These are phyloP conservation scores for Inosperma sp. DNA, from an alignment of 768 basidiomycete genomes.

Conservation along the genomic window DNA sequence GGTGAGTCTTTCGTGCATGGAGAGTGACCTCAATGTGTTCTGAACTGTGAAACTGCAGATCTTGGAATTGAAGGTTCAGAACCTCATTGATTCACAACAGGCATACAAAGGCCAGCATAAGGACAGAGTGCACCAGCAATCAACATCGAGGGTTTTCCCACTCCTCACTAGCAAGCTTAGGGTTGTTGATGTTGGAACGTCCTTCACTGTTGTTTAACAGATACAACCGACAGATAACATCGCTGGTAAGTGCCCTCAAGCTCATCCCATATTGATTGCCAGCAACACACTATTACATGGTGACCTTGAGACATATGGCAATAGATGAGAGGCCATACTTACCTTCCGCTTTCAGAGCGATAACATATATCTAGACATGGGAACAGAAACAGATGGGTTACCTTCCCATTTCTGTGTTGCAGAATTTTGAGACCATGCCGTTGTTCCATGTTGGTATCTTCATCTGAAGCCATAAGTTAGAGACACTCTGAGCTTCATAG, in stretches of 20 bases:
- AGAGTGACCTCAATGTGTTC: slow-evolving; percentile 3
- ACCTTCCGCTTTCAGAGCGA: slow-evolving; percentile 3
- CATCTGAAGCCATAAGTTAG: slow-evolving; percentile 2
- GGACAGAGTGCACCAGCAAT: neutral
- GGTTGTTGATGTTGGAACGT: neutral
- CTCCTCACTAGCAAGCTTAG: neutral
- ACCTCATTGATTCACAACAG: slow-evolving; percentile 9
- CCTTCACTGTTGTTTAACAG: slow-evolving; percentile 4
- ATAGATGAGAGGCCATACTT: neutral
- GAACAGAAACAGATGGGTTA: slow-evolving; percentile 7
- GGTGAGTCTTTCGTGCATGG: slow-evolving; percentile 2
- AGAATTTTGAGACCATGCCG: neutral
- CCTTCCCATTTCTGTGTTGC: neutral
- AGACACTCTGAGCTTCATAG: slow-evolving; percentile 2
- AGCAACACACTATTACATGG: neutral
- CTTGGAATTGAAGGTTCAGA: slow-evolving; percentile 2
- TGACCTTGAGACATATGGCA: neutral
- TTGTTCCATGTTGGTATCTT: neutral
- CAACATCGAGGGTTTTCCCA: neutral
- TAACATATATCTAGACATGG: slow-evolving; percentile 3
- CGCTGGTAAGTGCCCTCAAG: neutral
- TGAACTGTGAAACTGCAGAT: neutral
- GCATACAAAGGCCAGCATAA: slow-evolving; percentile 5
- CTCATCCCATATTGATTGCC: slow-evolving; percentile 7
- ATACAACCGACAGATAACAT: neutral